A percentile compares a stretch with the other conserved stretches of the same genome.
These are phyloP conservation scores for Mortierella sp. DNA, from an alignment of 371 early-diverging fungal genomes.

Conservation along the genomic window DNA sequence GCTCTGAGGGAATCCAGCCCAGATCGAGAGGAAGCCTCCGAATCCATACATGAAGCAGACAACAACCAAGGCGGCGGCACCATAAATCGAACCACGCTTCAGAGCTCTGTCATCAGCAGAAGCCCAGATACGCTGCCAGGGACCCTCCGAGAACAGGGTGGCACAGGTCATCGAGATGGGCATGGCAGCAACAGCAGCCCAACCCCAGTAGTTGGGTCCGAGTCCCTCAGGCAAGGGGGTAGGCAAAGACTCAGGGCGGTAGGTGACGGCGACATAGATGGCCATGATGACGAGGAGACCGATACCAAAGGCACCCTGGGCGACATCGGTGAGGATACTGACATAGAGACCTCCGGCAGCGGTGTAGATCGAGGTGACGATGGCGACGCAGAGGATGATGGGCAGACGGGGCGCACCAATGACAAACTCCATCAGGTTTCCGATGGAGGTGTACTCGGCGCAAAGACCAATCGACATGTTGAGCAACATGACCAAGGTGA, in stretches of 20 bases:
- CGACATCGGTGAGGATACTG: slow-evolving; percentile 70
- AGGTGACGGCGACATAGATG: slow-evolving; percentile 68
- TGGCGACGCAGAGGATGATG: slow-evolving; percentile 63
- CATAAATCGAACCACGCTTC: slow-evolving; percentile 60
- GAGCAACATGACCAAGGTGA: slow-evolving; percentile 63
- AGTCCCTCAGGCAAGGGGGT: slow-evolving; percentile 58
- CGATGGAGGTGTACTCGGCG: slow-evolving; percentile 70
- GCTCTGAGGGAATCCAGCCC: slow-evolving; percentile 60
- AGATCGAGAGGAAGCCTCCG: slow-evolving; percentile 66
- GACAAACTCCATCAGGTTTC: slow-evolving; percentile 62
- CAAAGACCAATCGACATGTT: slow-evolving; percentile 62
- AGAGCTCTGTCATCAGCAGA: slow-evolving; percentile 63
- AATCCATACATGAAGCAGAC: slow-evolving; percentile 71
- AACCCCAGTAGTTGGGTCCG: slow-evolving; percentile 64
- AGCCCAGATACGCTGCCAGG: slow-evolving; percentile 77
- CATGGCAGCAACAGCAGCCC: slow-evolving; percentile 63
- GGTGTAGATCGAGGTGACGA: slow-evolving; percentile 69
- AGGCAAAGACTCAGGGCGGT: slow-evolving; percentile 60
- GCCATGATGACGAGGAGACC: slow-evolving; percentile 58
- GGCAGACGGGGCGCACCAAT: slow-evolving; percentile 63
- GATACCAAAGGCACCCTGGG: slow-evolving; percentile 64
- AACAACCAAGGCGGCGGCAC: slow-evolving; percentile 55
- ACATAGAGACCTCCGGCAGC: slow-evolving; percentile 72
- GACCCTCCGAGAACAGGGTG: slow-evolving; percentile 69
- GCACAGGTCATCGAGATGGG: slow-evolving; percentile 65